Evolutionary conservation across 2,329 filamentous ascomycete genomes (phyloP), one percentile per base, ranked within the genome.

Genomic region (Ascomycota sp.): DNA sequence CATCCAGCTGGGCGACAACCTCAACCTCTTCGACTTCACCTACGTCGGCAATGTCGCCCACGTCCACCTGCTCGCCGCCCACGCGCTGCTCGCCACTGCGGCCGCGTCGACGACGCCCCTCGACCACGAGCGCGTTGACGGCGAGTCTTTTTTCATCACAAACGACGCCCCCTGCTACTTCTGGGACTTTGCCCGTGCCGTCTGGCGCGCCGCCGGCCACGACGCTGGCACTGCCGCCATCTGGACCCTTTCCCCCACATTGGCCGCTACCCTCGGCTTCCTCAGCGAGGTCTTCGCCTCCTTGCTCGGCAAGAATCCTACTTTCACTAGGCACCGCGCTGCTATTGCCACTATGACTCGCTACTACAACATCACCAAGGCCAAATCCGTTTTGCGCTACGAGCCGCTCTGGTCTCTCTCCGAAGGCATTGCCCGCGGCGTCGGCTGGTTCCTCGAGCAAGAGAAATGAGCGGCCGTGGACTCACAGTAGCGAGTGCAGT

Each of bases 131-230:
- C 65, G 64, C 34, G 71, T 85, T 29, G 79, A 85, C 47, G 89
- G 86, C 34, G 75, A 94, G 50, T 74, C 74, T 30, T 86, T 95
- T 58, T 73, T 93, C 55, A 69, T 95, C 45, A 89, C 82, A 33
- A 95, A 95, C 51, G 80, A 83, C 52, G 62, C 71, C 40, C 86
- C 86, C 5, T 63, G 91, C 13, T 86, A 86, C 50, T 91, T 93
- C 53, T 91, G 89, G 72, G 82, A 92, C 52, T 78, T 91, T 47
- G 70, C 78, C 34, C 66, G 80, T 25, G 70, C 73, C 24, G 64
- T 93, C 28, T 95, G 81, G 81, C 56, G 56, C 37, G 63, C 61
- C 25, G 66, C 66, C 8, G 70, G 70, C 23, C 59, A 51, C 33
- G 47, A 55, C 7, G 52, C 53, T 33, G 67, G 66, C 13, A 63